Base-by-base conservation (phyloP, 1,284 basidiomycete species). In the Abortiporus biennis region DNA sequence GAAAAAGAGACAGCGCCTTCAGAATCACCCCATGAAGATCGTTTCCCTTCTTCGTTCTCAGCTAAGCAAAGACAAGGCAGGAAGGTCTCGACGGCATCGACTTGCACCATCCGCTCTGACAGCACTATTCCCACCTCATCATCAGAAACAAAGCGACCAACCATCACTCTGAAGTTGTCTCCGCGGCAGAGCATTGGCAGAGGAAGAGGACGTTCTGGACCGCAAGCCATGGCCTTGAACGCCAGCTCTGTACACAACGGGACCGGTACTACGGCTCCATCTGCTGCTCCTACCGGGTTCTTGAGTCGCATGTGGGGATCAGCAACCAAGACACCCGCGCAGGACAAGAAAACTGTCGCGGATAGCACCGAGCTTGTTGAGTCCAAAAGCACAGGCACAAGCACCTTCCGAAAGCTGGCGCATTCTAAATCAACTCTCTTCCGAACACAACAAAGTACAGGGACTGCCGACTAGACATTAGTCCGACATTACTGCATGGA, bases 231-330 rank as follows among this genome's bases (percentile, higher is more conserved):
- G n/a, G n/a, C n/a, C n/a, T 4, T 38, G 16, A 38, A 25, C 15
- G 9, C 21, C 37, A 38, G 27, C 15, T 22, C 36, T 8, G n/a
- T 21, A 9, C 27, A 8, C n/a, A 29, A 29, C n/a, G 36, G 12
- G 9, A 4, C 22, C 8, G 21, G 27, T 11, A 24, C 21, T 16
- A 21, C 19, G 6, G 27, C 29, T 31, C 38, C 27, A 13, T 19
- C 27, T n/a, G 29, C 37, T 12, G 35, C 59, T 20, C 51, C 65
- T 39, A 62, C 72, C 17, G 66, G 71, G 27, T 81, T 82, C 57
- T 63, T 83, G 36, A 80, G 76, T 49, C 68, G 80, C 23, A 79
- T 83, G 76, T 82, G 79, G 73, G 78, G 71, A 36, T 72, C 72
- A 16, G 72, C 72, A 40, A 69, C 65, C 33, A 73, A 74, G 52